Evolutionary conservation across 352 stramenopile species (phyloP).

Genomic region (Phytophthora idaei): DNA sequence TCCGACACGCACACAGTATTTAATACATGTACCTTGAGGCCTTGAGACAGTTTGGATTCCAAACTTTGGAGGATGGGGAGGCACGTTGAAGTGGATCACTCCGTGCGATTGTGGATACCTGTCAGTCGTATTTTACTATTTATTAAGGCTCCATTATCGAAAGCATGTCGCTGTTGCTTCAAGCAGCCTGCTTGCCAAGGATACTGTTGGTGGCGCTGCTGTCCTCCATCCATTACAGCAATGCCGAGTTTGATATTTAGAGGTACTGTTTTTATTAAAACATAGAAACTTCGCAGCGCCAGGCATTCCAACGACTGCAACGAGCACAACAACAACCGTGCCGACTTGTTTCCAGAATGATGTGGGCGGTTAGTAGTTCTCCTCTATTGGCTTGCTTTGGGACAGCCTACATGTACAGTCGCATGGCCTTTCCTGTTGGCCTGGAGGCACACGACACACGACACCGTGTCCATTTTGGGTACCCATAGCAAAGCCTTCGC

Average conservation of each 20-base stretch:
- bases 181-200: too few relatives aligned
- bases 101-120: slow-evolving; percentile 8
- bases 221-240: too few relatives aligned
- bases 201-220: too few relatives aligned
- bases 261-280: not conserved
- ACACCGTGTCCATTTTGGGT: slow-evolving; percentile 19
- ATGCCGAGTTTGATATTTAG: too few relatives aligned
- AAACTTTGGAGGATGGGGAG: not conserved
- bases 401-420: slow-evolving; percentile 9
- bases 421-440: slow-evolving; percentile 12
- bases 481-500: slow-evolving; percentile 17
- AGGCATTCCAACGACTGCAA: not conserved
- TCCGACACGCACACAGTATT: not conserved
- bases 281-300: not conserved
- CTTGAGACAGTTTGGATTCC: slow-evolving; percentile 3
- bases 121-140: not conserved
- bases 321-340: not conserved
- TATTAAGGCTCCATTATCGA: too few relatives aligned
- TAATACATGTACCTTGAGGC: not conserved
- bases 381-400: not conserved
- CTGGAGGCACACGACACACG: slow-evolving; percentile 8
- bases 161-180: too few relatives aligned
- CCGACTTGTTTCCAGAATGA: not conserved
- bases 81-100: slow-evolving; percentile 9
- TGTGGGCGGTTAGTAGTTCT: not conserved